Percentiles rank a stretch among this genome's conserved stretches.
Evolutionary conservation across 768 basidiomycete species (phyloP).

Genomic region (Lentinula detonsa): DNA sequence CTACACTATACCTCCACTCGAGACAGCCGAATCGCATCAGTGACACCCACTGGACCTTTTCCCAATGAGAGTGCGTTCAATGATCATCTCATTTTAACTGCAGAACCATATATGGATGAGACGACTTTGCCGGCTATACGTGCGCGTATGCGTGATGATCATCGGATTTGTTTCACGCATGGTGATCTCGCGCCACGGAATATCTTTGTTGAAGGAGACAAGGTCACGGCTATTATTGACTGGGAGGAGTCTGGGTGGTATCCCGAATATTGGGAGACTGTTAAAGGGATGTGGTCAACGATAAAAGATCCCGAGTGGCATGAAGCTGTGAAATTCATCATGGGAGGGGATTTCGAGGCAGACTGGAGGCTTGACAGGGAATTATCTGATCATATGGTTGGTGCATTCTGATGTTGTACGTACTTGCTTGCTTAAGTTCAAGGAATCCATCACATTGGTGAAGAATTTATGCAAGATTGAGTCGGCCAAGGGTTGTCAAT

Average conservation of each 20-base stretch:
- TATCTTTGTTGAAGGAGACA: neutral
- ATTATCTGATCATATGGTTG: too few relatives aligned
- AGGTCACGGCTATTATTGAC: neutral
- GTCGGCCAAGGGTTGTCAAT: too few relatives aligned
- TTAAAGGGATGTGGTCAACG: neutral
- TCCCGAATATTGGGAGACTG: neutral
- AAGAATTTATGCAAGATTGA: too few relatives aligned
- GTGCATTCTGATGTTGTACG: neutral
- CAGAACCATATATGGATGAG: too few relatives aligned
- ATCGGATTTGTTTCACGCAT: neutral
- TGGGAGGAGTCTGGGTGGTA: neutral
- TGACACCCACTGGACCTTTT: too few relatives aligned
- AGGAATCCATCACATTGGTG: too few relatives aligned
- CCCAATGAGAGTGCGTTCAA: too few relatives aligned
- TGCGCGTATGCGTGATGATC: neutral
- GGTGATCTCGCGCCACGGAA: neutral
- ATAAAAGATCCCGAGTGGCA: neutral
- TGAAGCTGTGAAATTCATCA: neutral
- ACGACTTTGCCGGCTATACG: too few relatives aligned
- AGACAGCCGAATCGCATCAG: too few relatives aligned
- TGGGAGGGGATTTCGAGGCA: neutral
- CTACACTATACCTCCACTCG: too few relatives aligned
- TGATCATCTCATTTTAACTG: too few relatives aligned
- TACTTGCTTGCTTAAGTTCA: neutral
- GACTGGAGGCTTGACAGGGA: too few relatives aligned